Percentiles rank a stretch among this genome's conserved stretches.
phyloP scores from a whole-genome alignment of 495 filamentous ascomycete species.

The Penicillium lagena region DNA sequence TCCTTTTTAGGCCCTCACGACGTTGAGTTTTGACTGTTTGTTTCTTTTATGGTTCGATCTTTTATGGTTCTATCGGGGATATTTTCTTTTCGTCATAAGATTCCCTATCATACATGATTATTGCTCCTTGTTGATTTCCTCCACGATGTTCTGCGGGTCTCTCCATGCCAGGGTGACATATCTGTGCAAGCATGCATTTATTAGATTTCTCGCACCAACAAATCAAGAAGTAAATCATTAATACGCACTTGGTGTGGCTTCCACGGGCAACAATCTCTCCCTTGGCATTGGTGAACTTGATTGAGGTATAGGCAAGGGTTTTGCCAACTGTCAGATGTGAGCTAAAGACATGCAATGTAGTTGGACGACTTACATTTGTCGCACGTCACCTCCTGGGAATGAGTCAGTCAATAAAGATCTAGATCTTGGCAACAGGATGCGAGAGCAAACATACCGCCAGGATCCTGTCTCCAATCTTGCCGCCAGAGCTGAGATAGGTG shows the following conservation, averaged over 20 bases:
- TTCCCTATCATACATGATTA: slow-evolving; percentile 5
- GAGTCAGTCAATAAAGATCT: slow-evolving; percentile 14
- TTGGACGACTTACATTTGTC: slow-evolving; percentile 65
- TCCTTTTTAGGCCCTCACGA: too few species aligned
- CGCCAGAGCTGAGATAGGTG: slow-evolving; percentile 83
- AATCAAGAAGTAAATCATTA: too few species aligned
- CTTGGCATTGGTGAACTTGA: slow-evolving; percentile 70
- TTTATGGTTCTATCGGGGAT: too few species aligned
- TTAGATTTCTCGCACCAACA: too few species aligned
- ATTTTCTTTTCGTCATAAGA: too few species aligned
- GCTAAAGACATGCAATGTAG: not conserved
- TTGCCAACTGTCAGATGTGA: slow-evolving; percentile 64
- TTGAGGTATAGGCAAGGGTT: slow-evolving; percentile 80
- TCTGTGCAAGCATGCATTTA: slow-evolving; percentile 16
- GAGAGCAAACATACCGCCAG: slow-evolving; percentile 41
- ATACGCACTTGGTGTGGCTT: slow-evolving; percentile 87
- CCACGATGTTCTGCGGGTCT: slow-evolving; percentile 52
- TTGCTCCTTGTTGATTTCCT: slow-evolving; percentile 32
- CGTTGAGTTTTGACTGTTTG: too few species aligned
- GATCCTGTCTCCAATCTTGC: slow-evolving; percentile 72
- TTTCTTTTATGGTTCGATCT: too few species aligned
- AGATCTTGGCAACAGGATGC: not conserved
- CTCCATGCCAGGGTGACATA: slow-evolving; percentile 54
- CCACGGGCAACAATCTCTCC: slow-evolving; percentile 78
- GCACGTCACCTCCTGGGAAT: slow-evolving; percentile 56